Conservation (phyloP, 768 basidiomycete species). For the Suillus sp. region DNA sequence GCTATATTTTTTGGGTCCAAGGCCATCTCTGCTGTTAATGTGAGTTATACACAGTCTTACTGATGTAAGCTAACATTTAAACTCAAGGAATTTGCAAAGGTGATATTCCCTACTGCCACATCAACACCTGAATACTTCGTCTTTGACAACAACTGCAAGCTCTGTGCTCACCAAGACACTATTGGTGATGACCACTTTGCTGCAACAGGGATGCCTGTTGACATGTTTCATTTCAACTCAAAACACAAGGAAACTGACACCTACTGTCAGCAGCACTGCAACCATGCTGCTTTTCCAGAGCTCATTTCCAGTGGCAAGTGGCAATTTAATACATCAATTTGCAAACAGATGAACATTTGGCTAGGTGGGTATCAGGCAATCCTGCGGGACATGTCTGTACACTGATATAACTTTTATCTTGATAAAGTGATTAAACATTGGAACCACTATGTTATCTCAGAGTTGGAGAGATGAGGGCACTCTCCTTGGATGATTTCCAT, state of each 20-base stretch:
- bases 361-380: too few relatives aligned
- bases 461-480: neutral
- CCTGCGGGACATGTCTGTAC: too few relatives aligned
- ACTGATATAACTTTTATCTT: neutral
- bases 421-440: neutral
- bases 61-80: neutral
- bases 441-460: constrained; percentile 1
- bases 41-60: constrained; percentile 8
- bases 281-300: too few relatives aligned
- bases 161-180: constrained; percentile 15
- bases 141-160: constrained; percentile 26
- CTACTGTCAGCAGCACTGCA: too few relatives aligned
- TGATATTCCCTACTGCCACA: constrained; percentile 14
- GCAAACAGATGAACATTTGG: too few relatives aligned
- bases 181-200: constrained; percentile 17
- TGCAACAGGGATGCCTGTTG: constrained; percentile 19
- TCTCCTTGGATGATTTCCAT: constrained; percentile 1
- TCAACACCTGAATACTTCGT: constrained; percentile 19
- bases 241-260: too few relatives aligned
- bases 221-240: constrained; percentile 24
- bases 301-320: too few relatives aligned
- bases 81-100: constrained; percentile 19
- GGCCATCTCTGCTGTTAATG: constrained; percentile 22
- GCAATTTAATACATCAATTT: too few relatives aligned
- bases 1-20: constrained; percentile 32